Conservation (phyloP, 139 green algal species). For the Closterium sp. region DNA sequence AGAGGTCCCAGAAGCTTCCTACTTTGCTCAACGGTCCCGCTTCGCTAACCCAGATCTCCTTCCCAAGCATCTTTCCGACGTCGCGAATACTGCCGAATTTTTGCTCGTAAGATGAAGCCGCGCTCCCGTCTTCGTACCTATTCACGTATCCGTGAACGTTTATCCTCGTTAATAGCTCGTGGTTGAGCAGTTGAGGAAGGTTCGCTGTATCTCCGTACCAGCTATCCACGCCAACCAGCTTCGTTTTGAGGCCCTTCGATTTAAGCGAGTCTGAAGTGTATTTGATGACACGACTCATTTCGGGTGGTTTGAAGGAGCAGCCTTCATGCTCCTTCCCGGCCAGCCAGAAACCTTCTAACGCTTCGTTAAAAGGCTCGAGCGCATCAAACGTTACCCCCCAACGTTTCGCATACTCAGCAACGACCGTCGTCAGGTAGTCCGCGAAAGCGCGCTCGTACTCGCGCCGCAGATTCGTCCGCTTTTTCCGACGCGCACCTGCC, state of each 20-base stretch:
- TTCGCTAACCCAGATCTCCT: constrained; percentile 52
- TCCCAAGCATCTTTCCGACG: constrained; percentile 4
- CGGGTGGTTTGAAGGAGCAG: constrained; percentile 11
- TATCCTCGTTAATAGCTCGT: neutral
- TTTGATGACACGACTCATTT: constrained; percentile 17
- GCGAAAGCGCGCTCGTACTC: constrained; percentile 40
- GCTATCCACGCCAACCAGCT: neutral
- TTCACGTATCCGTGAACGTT: neutral
- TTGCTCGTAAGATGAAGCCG: neutral
- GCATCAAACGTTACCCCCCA: constrained; percentile 31
- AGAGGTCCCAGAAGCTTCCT: constrained; percentile 10
- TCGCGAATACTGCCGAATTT: constrained; percentile 7
- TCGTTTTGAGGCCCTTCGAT: constrained; percentile 1
- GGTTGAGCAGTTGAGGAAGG: neutral
- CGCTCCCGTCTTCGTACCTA: neutral
- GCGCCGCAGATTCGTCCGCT: constrained; percentile 36
- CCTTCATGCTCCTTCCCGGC: constrained; percentile 51
- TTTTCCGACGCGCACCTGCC: constrained; percentile 14
- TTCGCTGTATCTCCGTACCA: neutral
- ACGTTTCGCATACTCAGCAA: constrained; percentile 15
- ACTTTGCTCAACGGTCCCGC: constrained; percentile 19
- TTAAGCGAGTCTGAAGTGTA: constrained; percentile 1
- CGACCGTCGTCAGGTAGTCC: constrained; percentile 48
- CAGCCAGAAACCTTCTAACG: constrained; percentile 38
- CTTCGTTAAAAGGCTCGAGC: constrained; percentile 55